These are phyloP conservation scores for Trichomonas tenax DNA, from an alignment of 208 protist genomes.

Conservation along the genomic window DNA sequence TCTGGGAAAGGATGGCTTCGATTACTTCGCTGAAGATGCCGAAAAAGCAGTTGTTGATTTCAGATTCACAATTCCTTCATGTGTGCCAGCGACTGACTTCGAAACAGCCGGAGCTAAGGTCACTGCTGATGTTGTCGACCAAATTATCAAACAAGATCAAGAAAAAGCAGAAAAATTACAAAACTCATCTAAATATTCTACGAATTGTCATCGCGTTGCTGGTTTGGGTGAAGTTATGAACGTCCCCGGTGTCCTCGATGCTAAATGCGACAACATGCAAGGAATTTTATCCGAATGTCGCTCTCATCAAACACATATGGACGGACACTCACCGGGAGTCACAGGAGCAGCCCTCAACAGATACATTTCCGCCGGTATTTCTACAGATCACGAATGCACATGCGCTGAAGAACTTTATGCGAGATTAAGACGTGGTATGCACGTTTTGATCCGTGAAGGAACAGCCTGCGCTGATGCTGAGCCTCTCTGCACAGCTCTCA, in stretches of 20 bases:
- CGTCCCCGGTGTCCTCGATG: not conserved
- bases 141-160: too few species aligned
- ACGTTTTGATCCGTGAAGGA: not conserved
- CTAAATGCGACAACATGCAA: not conserved
- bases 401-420: not conserved
- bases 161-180: too few species aligned
- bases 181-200: not conserved
- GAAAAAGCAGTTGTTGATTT: not conserved
- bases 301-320: not conserved
- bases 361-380: not conserved
- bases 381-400: not conserved
- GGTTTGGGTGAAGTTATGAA: not conserved
- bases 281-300: not conserved
- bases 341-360: not conserved
- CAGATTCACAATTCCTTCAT: not conserved
- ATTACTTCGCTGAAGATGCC: not conserved
- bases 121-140: not conserved
- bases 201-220: not conserved
- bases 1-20: not conserved
- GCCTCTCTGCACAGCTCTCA: not conserved
- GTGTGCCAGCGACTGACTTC: not conserved
- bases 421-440: not conserved
- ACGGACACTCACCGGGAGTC: not conserved
- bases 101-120: not conserved
- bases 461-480: not conserved